Percentiles rank a stretch among this genome's conserved stretches.
These are phyloP conservation scores for Arthrinium phaeospermum DNA, from an alignment of 2,329 filamentous ascomycete genomes.

Conservation along the genomic window DNA sequence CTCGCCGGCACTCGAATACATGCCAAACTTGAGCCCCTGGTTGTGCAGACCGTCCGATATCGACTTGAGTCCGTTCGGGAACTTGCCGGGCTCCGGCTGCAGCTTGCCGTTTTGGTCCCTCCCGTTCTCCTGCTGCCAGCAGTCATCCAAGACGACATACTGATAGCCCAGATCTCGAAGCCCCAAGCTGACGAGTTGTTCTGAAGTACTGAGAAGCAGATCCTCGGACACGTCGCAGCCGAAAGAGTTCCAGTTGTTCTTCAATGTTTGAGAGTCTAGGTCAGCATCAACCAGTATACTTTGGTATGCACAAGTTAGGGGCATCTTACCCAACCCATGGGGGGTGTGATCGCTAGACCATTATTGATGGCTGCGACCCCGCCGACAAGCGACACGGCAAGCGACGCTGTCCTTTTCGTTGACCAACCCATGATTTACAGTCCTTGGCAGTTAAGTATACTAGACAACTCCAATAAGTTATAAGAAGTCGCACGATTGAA, in stretches of 20 bases:
- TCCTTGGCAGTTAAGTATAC: neutral
- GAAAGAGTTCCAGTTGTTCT: slow-evolving; percentile 33
- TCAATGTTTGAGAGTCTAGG: neutral
- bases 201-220: slow-evolving; percentile 24
- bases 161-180: slow-evolving; percentile 27
- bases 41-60: slow-evolving; percentile 43
- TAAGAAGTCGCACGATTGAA: neutral
- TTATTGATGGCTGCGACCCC: slow-evolving; percentile 27
- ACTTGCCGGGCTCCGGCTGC: slow-evolving; percentile 33
- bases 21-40: slow-evolving; percentile 44
- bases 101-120: slow-evolving; percentile 16
- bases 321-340: slow-evolving; percentile 29
- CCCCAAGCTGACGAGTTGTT: slow-evolving; percentile 24
- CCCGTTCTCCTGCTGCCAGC: slow-evolving; percentile 24
- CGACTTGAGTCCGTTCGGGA: slow-evolving; percentile 43
- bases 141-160: slow-evolving; percentile 29
- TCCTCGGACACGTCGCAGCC: slow-evolving; percentile 30
- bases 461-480: neutral
- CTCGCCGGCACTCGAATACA: slow-evolving; percentile 49
- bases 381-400: slow-evolving; percentile 23
- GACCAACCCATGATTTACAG: neutral
- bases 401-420: neutral
- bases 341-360: slow-evolving; percentile 29
- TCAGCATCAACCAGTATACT: neutral
- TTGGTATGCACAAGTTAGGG: neutral